Evolutionary conservation across 1,139 yeast species (phyloP).

Genomic region (Blastobotrys persicus): DNA sequence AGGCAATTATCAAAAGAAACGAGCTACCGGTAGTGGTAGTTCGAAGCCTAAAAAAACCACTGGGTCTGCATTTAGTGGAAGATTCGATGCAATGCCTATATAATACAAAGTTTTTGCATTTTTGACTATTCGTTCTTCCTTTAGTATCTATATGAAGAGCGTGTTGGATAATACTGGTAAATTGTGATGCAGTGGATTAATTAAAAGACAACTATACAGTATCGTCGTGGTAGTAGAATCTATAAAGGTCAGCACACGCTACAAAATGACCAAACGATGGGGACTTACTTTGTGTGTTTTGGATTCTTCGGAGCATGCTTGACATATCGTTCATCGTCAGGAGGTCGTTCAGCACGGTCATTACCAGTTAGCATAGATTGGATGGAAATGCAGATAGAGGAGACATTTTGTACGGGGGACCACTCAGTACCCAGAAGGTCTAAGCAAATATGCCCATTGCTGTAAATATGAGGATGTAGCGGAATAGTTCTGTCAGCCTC

Average conservation of each 20-base stretch:
- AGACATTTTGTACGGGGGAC: conserved; percentile 67
- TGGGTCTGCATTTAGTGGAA: background rate
- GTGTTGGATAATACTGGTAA: too few species aligned
- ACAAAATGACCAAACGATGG: conserved; percentile 31
- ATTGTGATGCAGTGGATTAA: background rate
- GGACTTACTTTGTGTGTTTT: conserved; percentile 41
- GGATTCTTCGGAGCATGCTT: conserved; percentile 58
- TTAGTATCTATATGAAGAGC: too few species aligned
- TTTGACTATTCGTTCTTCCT: too few species aligned
- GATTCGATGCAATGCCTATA: conserved; percentile 12
- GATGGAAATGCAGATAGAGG: conserved; percentile 53
- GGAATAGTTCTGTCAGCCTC: conserved; percentile 45
- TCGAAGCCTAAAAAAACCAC: conserved; percentile 33
- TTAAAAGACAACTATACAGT: conserved; percentile 32
- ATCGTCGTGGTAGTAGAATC: conserved; percentile 50
- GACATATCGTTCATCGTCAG: conserved; percentile 52
- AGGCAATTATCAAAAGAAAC: conserved; percentile 3
- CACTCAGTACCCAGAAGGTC: conserved; percentile 58
- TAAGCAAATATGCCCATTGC: conserved; percentile 70
- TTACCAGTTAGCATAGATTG: conserved; percentile 66
- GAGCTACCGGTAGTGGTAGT: background rate
- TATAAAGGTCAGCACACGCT: conserved; percentile 24
- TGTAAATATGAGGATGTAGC: conserved; percentile 68
- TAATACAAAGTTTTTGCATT: too few species aligned
- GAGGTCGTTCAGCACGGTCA: conserved; percentile 43